Base-by-base conservation (phyloP, 495 filamentous ascomycete species). In the Coniosporium apollinis region DNA sequence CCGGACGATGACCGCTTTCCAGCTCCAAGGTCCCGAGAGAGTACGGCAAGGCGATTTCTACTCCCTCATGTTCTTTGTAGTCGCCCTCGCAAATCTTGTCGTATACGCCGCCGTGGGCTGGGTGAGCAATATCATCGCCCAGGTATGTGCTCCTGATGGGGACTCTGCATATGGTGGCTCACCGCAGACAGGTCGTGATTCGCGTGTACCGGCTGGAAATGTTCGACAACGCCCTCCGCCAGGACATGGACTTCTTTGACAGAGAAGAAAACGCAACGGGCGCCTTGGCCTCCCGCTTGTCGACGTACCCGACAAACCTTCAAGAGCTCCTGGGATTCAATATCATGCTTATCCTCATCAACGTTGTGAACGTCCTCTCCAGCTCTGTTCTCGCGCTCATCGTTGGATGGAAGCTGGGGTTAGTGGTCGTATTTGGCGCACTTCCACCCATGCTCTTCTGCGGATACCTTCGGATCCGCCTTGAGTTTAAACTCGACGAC, bases 141-240 rank as follows among this genome's bases (percentile, higher is more conserved):
- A n/a, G n/a, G n/a, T n/a, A n/a, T n/a, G n/a, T n/a, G n/a, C n/a
- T n/a, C n/a, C n/a, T n/a, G n/a, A n/a, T n/a, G n/a, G n/a, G n/a
- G n/a, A n/a, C n/a, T n/a, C n/a, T n/a, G n/a, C n/a, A n/a, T n/a
- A n/a, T n/a, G n/a, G n/a, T n/a, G n/a, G n/a, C n/a, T n/a, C n/a
- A n/a, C n/a, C n/a, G n/a, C n/a, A n/a, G 33, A 19, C 50, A 59
- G 36, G 41, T 40, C 33, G 30, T 43, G 29, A 55, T 41, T 8
- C 42, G 55, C 17, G 54, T 56, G 6, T 76, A 74, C 46, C 61
- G 72, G 21, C 59, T 64, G 30, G 61, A 79, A 45, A 70, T 74
- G 39, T 66, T 79, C 36, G 58, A 70, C 26, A 58, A 56, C 28
- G 29, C 17, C 29, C 17, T 31, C 8, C 8, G 29, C 17, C 29